These are phyloP conservation scores for Blakeslea trispora DNA, from an alignment of 371 early-diverging fungal species.

Conservation along the genomic window DNA sequence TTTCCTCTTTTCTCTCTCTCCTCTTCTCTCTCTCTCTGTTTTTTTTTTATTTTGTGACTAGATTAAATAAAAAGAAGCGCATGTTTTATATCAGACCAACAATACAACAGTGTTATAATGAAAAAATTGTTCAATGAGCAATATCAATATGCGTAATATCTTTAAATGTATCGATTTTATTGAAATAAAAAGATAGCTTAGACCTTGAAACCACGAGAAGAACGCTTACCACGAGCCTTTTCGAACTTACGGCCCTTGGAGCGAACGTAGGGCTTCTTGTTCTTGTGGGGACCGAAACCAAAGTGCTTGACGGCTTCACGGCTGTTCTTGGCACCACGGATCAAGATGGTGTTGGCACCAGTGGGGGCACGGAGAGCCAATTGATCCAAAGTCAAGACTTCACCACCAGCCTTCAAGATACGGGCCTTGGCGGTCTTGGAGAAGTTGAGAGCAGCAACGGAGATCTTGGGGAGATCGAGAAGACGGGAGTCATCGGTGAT, in stretches of 20 bases:
- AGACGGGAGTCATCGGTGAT: conserved; percentile 96
- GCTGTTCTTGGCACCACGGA: conserved; percentile 84
- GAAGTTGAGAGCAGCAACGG: conserved; percentile 93
- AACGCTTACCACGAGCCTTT: conserved; percentile 98
- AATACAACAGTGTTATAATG: too few relatives aligned
- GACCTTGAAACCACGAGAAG: conserved; percentile 92
- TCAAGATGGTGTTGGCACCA: conserved; percentile 93
- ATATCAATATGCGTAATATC: too few relatives aligned
- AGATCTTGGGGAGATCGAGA: conserved; percentile 93
- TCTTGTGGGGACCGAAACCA: conserved; percentile 68
- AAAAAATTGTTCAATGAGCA: too few relatives aligned
- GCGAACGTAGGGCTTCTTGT: conserved; percentile 89
- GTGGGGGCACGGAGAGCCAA: conserved; percentile 97
- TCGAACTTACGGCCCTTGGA: conserved; percentile 99
- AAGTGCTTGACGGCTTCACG: conserved; percentile 96
- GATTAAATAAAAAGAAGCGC: not conserved
- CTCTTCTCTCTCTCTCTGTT: not conserved
- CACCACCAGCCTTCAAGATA: conserved; percentile 98
- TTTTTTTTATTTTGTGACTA: not conserved
- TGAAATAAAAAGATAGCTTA: conserved; percentile 42
- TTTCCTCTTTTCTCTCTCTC: not conserved
- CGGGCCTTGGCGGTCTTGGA: conserved; percentile 94
- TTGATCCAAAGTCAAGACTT: conserved; percentile 97
- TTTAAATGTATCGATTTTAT: conserved; percentile 6
- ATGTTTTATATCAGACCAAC: not conserved